Conservation (phyloP, 768 basidiomycete species). For the Brasilioporus rufonigricans region DNA sequence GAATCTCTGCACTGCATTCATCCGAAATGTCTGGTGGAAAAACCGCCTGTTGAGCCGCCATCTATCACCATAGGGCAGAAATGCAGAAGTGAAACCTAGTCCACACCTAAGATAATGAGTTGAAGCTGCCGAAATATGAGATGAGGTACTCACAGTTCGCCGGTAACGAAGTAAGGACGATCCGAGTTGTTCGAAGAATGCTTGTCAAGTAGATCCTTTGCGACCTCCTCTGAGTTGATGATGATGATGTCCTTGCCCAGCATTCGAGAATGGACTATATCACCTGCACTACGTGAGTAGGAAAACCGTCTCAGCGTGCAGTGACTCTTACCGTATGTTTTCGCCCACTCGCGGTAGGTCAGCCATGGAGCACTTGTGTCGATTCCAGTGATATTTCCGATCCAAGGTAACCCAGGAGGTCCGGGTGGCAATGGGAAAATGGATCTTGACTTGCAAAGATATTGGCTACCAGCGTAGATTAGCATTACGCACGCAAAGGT, state of each 20-base stretch:
- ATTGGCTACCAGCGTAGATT: neutral
- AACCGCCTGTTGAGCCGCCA: constrained; percentile 15
- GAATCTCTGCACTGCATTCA: constrained; percentile 17
- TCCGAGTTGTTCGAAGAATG: constrained; percentile 47
- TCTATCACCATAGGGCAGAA: neutral
- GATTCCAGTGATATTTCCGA: neutral
- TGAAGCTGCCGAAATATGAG: too few species aligned
- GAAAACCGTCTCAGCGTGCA: neutral
- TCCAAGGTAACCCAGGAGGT: neutral
- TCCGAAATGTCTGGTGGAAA: constrained; percentile 22
- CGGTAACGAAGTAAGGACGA: constrained; percentile 35
- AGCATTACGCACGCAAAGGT: neutral
- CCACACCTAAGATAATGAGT: constrained; percentile 5
- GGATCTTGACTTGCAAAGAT: neutral
- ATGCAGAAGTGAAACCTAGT: constrained; percentile 8
- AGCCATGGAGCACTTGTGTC: neutral
- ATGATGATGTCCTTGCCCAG: constrained; percentile 43
- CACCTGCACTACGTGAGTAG: constrained; percentile 17
- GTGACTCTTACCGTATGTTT: neutral
- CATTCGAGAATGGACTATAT: constrained; percentile 26
- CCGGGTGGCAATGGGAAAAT: neutral
- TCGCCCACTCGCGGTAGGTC: neutral
- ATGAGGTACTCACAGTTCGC: constrained; percentile 5
- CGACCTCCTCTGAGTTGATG: constrained; percentile 20
- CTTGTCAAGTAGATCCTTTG: constrained; percentile 29